Evolutionary conservation across 108 stramenopile species (phyloP), one percentile per base, ranked within the genome.

Genomic region (Aurantiochytrium sp.): DNA sequence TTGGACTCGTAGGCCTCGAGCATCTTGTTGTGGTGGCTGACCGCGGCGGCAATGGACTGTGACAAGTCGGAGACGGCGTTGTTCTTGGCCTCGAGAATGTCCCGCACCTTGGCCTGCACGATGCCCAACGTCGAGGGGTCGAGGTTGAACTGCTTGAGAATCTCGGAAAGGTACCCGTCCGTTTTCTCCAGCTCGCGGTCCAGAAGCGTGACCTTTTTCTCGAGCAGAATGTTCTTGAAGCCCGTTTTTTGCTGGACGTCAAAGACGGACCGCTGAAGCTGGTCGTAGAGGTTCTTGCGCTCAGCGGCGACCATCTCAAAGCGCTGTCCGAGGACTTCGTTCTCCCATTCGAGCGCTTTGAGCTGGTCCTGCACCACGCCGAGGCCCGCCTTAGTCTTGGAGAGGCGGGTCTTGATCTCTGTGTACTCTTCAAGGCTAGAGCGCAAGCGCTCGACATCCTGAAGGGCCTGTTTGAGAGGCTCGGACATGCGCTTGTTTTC

Each of bases 201-300:
- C 5, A 94, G 48, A 32, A 91, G 88, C 21, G 54, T 55, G 31
- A 96, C 87, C 90, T 94, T 95, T 73, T 92, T 93, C 87, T 96
- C 96, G 21, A 96, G 92, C 8, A 95, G 68, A 55, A 96, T 87
- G 59, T 92, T 94, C 68, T 94, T 69, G 91, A 95, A 95, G 21
- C 93, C 94, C 30, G 92, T 68, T 69, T 93, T 94, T 53, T 94
- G 95, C 89, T 94, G 94, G 10, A 94, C 94, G 6, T 93, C 89
- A 85, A 91, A 92, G 10, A 95, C 89, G 15, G 92, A 53, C 3
- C 27, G 39, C 39, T 45, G 90, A 59, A 93, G 90, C 50, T 59
- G 32, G 42, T 55, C 45, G 39, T 87, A 34, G 24, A 94, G 92
- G 19, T 92, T 90, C 31, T 93, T 90, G 5, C 91, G 54, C 90